These are phyloP conservation scores for Populus simonii DNA, from an alignment of 345 rosid species.

Conservation along the genomic window DNA sequence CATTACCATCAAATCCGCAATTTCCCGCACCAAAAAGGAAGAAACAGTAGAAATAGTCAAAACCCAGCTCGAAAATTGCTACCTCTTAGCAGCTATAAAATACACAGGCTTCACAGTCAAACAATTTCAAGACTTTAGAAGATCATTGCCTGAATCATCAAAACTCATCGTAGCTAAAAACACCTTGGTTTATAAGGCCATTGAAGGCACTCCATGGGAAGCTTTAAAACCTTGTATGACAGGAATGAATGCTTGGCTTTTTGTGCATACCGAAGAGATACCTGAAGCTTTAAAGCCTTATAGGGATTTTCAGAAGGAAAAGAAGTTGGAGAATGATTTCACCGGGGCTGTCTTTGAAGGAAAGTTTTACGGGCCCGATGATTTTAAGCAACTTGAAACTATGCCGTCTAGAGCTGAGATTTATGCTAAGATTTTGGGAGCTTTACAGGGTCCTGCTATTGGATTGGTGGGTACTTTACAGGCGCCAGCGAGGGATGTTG, in stretches of 20 bases:
- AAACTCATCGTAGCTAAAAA: slow-evolving; percentile 81
- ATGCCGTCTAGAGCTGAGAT: slow-evolving; percentile 86
- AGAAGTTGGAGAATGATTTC: slow-evolving; percentile 73
- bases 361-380: slow-evolving; percentile 73
- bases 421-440: slow-evolving; percentile 80
- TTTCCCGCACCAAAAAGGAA: slow-evolving; percentile 78
- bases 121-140: slow-evolving; percentile 76
- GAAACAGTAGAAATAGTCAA: slow-evolving; percentile 78
- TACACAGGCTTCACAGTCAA: slow-evolving; percentile 81
- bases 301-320: slow-evolving; percentile 69
- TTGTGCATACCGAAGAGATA: slow-evolving; percentile 85
- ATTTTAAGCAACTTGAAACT: slow-evolving; percentile 62
- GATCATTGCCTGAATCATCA: slow-evolving; percentile 63
- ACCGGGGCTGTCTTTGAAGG: slow-evolving; percentile 92
- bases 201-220: slow-evolving; percentile 85
- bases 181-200: slow-evolving; percentile 77
- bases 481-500: slow-evolving; percentile 81
- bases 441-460: slow-evolving; percentile 72
- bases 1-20: slow-evolving; percentile 57
- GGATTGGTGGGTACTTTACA: slow-evolving; percentile 78
- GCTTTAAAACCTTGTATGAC: slow-evolving; percentile 87
- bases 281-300: slow-evolving; percentile 82
- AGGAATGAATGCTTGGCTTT: slow-evolving; percentile 96
- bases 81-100: slow-evolving; percentile 71
- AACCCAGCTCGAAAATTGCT: slow-evolving; percentile 73